Evolutionary conservation across 192 early-diverging fungal species (phyloP), one percentile per base, ranked within the genome.

Genomic region (Umbelopsis sp.): DNA sequence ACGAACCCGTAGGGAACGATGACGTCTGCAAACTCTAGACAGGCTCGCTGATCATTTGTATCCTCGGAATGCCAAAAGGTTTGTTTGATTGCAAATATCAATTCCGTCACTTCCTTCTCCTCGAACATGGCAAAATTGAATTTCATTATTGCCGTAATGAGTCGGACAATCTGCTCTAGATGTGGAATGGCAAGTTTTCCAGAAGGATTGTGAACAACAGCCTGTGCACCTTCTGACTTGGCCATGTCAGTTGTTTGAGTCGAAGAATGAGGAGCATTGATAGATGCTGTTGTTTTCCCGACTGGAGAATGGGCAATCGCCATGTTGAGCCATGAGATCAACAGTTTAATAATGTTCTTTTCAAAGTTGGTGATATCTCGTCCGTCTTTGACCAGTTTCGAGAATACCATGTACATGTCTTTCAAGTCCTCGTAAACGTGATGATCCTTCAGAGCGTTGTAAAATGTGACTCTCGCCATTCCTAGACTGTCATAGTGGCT

Each of bases 41-140:
- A 81, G 22, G 77, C 76, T 11, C 67, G 20, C 10, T 81, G 78
- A 66, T 87, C 84, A 48, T 78, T 73, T 27, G 55, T 70, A 16
- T 84, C 74, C 30, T 81, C 72, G 16, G 80, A 82, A 12, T 46
- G n/a, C 35, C 64, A 69, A 25, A 80, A 85, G 10, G 80, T 81
- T 10, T 75, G 74, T 35, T 81, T 74, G 13, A 85, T 71, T 4
- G 83, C 79, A 9, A 81, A 68, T 27, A 88, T 75, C 49, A 88
- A 68, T 23, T 72, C 52, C 3, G 84, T 71, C 30, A 86, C 81
- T 69, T 86, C 85, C 13, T 53, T 35, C 58, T 88, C 82, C 51
- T 88, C 87, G 67, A 88, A 84, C 53, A 82, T 75, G 5, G 82
- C 82, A 73, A 85, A 85, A 66, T 85, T 86, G 68, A 88, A 88